Percentiles rank a stretch among this genome's conserved stretches.
phyloP scores from a whole-genome alignment of 2,329 filamentous ascomycete genomes.

The Malbranchea cinnamomea region DNA sequence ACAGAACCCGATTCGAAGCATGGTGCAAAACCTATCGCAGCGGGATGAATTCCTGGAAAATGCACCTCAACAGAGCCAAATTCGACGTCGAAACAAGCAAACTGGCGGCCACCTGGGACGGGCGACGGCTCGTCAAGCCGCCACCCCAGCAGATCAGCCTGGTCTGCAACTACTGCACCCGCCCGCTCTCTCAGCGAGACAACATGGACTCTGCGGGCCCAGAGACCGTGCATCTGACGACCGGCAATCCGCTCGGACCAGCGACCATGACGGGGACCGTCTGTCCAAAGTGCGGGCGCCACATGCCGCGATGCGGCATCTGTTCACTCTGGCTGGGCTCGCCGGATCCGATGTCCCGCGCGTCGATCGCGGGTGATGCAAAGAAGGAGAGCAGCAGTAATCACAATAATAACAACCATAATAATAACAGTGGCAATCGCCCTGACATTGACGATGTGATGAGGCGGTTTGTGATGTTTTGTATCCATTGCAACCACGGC shows the following conservation, averaged over 20 bases:
- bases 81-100: conserved; percentile 45
- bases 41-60: conserved; percentile 46
- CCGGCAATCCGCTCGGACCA: conserved; percentile 22
- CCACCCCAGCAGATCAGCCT: conserved; percentile 41
- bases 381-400: conserved; percentile 7
- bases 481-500: conserved; percentile 48
- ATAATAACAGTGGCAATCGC: not conserved
- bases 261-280: conserved; percentile 34
- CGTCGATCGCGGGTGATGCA: conserved; percentile 21
- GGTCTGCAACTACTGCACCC: conserved; percentile 46
- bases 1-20: conserved; percentile 38
- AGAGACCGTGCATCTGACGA: conserved; percentile 22
- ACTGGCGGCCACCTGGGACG: conserved; percentile 36
- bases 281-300: conserved; percentile 46
- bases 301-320: conserved; percentile 48
- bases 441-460: conserved; percentile 29
- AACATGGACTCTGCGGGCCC: conserved; percentile 15
- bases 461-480: conserved; percentile 44
- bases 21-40: conserved; percentile 49
- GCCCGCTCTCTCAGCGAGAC: conserved; percentile 36
- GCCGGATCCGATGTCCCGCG: conserved; percentile 37
- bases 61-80: conserved; percentile 43
- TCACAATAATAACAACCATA: too few species aligned
- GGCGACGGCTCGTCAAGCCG: conserved; percentile 33
- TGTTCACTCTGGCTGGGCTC: conserved; percentile 48